Evolutionary conservation across 768 basidiomycete species (phyloP), one percentile per base, ranked within the genome.

Genomic region (Antrodiella citrinella): DNA sequence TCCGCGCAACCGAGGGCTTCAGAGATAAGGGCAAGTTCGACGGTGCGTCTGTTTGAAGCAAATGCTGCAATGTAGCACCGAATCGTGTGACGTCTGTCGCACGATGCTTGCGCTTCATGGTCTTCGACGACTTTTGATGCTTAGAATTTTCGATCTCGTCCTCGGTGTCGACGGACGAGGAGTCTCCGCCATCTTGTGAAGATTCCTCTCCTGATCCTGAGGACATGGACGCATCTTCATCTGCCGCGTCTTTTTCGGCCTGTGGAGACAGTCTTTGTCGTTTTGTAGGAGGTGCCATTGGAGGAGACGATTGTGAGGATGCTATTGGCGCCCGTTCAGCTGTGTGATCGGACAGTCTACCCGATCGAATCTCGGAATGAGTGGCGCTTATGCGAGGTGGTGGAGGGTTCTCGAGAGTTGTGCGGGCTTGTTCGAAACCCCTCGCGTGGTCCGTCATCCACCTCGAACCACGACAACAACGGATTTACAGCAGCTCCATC

Each of bases 31-130:
- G 90, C 40, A 81, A 65, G 7, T 75, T 64, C 7, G 86, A 84
- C 13, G 88, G 85, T 20, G 81, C 73, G 57, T 84, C 72, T 22
- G 90, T 91, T 52, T 72, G 72, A 48, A 92, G 72, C 48, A 92
- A 70, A 19, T 78, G 77, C 60, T 86, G 81, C 22, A 92, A 72
- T 7, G 86, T 82, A 43, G 76, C 73, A 53, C 87, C 90, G 59
- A 92, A 92, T 49, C 77, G 78, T 24, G 80, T 76, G 15, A 84
- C 74, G 50, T 78, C 80, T 4, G 87, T 87, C 20, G 90, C 90
- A 50, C 90, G 73, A 25, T 85, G 76, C 73, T 91, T 92, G 58
- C 90, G 78, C 65, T 92, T 92, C 47, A 78, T 67, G 0, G 89
- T 92, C 65, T 89, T 84, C 50, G 76, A 81, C 13, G 89, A 91